Evolutionary conservation across 2,329 filamentous ascomycete species (phyloP), one percentile per base, ranked within the genome.

Genomic region (Cordyceps militaris): DNA sequence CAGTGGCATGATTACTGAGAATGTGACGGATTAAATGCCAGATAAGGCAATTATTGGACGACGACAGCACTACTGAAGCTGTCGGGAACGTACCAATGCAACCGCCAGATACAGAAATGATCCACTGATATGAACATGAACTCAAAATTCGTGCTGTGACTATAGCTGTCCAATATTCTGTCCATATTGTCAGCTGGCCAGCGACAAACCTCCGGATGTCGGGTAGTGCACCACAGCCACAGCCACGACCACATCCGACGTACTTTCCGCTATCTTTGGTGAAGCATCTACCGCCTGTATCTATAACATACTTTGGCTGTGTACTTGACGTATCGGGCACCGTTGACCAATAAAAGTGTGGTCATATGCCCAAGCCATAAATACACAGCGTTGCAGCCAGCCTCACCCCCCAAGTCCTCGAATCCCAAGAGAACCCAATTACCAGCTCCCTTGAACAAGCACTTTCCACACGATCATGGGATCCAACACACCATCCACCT

Each of bases 401-500:
- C 34, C 16, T 38, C 34, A 38, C 4, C 7, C 1, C 34, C 11
- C 4, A 21, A 23, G 21, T 19, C 13, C 16, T 8, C 24, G 10
- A 8, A 14, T 4, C 6, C 16, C 14, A 16, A 34, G 14, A 21
- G 1, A 44, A 21, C 26, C 30, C 24, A 42, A 43, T 10, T 10
- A 30, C 9, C 32, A n/a, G 2, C 3, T 32, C 11, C 24, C n/a
- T n/a, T n/a, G n/a, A n/a, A 23, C n/a, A 30, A 40, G 10, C 28
- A 44, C 28, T 14, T 28, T 10, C 21, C 14, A 28, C 8, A 10
- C 48, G 30, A 62, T 21, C 9, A 70, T 70, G 68, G 64, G 63
- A 23, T 69, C 66, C 44, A 61, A 60, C 14, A 58, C 47, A 40
- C 47, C 59, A 52, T 14, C 57, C 1, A 66, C 70, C 51, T 82